Base-by-base conservation (phyloP, 768 basidiomycete genomes). In the Lactarius psammicola region DNA sequence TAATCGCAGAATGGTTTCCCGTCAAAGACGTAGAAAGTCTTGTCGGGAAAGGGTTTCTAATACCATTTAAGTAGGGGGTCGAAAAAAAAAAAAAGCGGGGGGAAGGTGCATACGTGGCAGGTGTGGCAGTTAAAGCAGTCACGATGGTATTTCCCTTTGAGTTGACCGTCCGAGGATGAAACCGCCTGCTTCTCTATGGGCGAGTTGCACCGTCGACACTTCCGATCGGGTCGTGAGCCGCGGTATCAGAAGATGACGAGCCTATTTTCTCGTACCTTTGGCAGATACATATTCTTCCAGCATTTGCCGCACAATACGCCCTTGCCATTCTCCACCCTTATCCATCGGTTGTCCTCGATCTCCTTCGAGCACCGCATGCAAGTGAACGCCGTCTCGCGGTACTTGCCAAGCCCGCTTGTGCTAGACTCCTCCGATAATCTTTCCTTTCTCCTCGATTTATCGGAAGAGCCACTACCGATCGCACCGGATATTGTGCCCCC, bases 261-360 rank as follows among this genome's bases (percentile, higher is more conserved):
- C 55, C 57, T 53, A 33, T n/a, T 20, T 36, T 60, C 42, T 49
- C 34, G 33, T 65, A 65, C 92, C 80, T 94, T 94, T 67, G 95
- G 95, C 68, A 97, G 77, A 79, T 96, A 97, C 88, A 95, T 90
- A 72, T 90, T 87, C 81, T 96, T 97, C 95, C 95, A 97, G 75
- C 95, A 95, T 71, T 76, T 78, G 73, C 95, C 95, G 75, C 95
- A 97, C 71, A 97, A 77, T 42, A 94, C 86, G 44, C 78, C 69
- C 15, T 26, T 84, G 63, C 84, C 88, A n/a, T 80, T 83, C 74
- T 88, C 93, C 76, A 86, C 87, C 73, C 80, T 82, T 66, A 92
- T 89, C 93, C 88, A 95, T 70, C 90, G 79, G 69, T 89, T 88
- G 74, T 94, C 89, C 42, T 89, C 87, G 62, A 96, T 88, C 68